These are phyloP conservation scores for Arachnomyces sp. DNA, from an alignment of 2,329 filamentous ascomycete species.

Conservation along the genomic window DNA sequence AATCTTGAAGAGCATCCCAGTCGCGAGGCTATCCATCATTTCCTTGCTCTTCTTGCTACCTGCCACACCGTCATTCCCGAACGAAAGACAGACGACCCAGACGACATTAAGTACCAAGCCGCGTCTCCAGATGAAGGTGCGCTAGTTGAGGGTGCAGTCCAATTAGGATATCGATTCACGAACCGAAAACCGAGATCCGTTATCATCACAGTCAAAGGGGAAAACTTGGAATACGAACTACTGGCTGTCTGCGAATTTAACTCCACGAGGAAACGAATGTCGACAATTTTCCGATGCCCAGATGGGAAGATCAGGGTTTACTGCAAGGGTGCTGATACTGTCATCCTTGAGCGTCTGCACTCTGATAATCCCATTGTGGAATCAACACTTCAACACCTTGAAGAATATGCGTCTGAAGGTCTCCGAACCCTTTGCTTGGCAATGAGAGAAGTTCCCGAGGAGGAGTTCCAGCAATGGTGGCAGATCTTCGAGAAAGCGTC, in stretches of 20 bases:
- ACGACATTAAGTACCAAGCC: conserved; percentile 91
- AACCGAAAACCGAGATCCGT: conserved; percentile 85
- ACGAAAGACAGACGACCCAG: conserved; percentile 64
- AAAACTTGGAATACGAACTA: conserved; percentile 74
- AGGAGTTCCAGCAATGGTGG: conserved; percentile 82
- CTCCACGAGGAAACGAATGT: conserved; percentile 95
- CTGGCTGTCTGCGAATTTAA: conserved; percentile 99
- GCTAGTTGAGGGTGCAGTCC: conserved; percentile 82
- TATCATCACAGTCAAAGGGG: conserved; percentile 66
- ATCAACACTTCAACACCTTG: conserved; percentile 84
- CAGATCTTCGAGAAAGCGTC: conserved; percentile 77
- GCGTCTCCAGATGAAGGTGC: conserved; percentile 96
- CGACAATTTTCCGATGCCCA: conserved; percentile 89
- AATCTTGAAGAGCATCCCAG: conserved; percentile 58
- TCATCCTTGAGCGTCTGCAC: conserved; percentile 84
- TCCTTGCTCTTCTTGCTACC: conserved; percentile 74
- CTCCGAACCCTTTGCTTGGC: conserved; percentile 89
- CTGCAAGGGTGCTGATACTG: conserved; percentile 94
- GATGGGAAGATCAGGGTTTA: conserved; percentile 92
- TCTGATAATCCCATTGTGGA: conserved; percentile 81
- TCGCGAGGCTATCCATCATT: conserved; percentile 65
- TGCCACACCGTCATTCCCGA: conserved; percentile 98
- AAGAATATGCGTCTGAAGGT: conserved; percentile 96
- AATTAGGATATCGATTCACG: conserved; percentile 79
- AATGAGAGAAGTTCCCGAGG: conserved; percentile 84